Conservation (phyloP, 75 land plant genomes). For the Isoetes taiwanensis region DNA sequence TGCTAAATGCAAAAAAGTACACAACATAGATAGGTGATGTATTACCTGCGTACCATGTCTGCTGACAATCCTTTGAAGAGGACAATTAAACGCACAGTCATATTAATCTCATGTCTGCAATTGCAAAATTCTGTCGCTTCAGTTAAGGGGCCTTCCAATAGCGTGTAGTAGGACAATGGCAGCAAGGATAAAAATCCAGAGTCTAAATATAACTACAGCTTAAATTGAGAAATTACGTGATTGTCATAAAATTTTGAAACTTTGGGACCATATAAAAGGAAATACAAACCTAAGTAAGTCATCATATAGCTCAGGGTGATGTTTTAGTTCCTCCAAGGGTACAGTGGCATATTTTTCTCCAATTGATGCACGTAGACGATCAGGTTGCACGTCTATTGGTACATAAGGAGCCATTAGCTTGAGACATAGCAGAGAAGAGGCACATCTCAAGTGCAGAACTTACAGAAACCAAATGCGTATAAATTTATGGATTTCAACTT, state of each 20-base stretch:
- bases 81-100: constrained; percentile 89
- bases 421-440: not conserved
- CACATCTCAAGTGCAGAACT: constrained; percentile 21
- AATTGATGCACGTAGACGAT: constrained; percentile 45
- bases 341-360: constrained; percentile 54
- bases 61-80: constrained; percentile 72
- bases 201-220: not conserved
- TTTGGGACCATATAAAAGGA: not conserved
- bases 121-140: too few species aligned
- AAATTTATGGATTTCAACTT: constrained; percentile 67
- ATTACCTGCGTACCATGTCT: constrained; percentile 62
- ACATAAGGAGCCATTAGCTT: not conserved
- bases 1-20: not conserved
- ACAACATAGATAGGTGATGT: not conserved
- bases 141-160: not conserved
- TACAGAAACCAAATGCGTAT: constrained; percentile 87
- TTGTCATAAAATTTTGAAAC: not conserved
- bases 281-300: constrained; percentile 62
- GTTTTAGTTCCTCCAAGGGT: constrained; percentile 37
- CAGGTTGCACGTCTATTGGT: constrained; percentile 26
- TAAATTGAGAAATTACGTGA: not conserved
- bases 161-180: not conserved
- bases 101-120: constrained; percentile 68
- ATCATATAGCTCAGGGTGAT: constrained; percentile 36
- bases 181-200: too few species aligned